Conservation (phyloP, 345 rosid species). For the Salix arbutifolia region DNA sequence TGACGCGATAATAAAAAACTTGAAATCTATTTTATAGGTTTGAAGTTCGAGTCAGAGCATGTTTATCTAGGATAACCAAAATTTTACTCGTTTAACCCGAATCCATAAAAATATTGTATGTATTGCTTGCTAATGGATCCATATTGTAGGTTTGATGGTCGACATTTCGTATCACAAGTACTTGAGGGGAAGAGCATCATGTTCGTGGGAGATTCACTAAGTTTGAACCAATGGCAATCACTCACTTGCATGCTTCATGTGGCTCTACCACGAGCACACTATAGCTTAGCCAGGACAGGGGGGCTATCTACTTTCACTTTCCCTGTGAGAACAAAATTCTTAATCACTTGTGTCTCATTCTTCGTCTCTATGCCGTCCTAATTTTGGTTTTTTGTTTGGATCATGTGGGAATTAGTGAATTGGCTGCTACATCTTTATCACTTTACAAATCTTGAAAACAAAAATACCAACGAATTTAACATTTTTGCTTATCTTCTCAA, state of each 20-base stretch:
- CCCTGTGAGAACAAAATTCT: constrained; percentile 28
- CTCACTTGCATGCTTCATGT: constrained; percentile 75
- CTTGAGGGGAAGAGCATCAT: constrained; percentile 55
- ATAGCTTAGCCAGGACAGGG: constrained; percentile 24
- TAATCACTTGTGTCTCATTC: neutral
- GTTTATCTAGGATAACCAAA: no score
- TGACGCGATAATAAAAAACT: fast-evolving
- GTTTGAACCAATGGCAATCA: constrained; percentile 88
- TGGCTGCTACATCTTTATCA: neutral
- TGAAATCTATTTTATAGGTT: fast-evolving
- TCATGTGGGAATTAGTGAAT: neutral
- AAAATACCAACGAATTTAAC: neutral
- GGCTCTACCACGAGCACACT: constrained; percentile 36
- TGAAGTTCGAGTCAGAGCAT: fast-evolving
- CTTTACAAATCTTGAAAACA: no score
- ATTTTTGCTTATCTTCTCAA: neutral
- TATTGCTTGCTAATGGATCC: neutral
- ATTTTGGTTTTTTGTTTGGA: neutral
- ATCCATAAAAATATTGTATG: no score
- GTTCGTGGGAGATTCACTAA: constrained; percentile 84
- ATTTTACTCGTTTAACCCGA: no score
- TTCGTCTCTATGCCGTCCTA: neutral
- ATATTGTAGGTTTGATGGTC: constrained; percentile 48
- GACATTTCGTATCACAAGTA: constrained; percentile 37
- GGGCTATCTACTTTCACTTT: constrained; percentile 60